A percentile compares a stretch with the other conserved stretches of the same genome.
These are phyloP conservation scores for Cinnamomum micranthum DNA, from an alignment of 164 flowering plant species.

Conservation along the genomic window DNA sequence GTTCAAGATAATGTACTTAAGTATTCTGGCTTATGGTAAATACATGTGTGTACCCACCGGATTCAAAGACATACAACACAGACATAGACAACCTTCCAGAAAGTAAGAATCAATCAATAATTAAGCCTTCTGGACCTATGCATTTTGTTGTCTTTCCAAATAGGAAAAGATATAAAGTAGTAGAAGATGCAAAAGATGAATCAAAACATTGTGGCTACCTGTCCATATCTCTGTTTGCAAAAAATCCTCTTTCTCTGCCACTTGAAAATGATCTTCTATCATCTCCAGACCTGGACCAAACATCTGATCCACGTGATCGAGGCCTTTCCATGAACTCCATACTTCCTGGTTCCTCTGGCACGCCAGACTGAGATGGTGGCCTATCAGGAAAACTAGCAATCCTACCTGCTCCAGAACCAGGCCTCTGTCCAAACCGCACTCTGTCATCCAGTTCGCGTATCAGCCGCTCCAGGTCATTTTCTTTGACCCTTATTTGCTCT, in stretches of 20 bases:
- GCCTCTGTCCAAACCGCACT: slow-evolving; percentile 39
- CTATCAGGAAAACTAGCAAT: slow-evolving; percentile 13
- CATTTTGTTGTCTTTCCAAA: background rate
- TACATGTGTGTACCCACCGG: background rate
- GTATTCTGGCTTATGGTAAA: background rate
- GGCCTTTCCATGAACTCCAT: slow-evolving; percentile 55
- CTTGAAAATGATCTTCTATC: slow-evolving; percentile 52
- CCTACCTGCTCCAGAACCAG: slow-evolving; percentile 32
- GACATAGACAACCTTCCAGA: background rate
- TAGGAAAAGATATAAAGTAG: background rate
- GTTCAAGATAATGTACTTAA: too few relatives aligned
- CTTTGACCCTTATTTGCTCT: slow-evolving; percentile 16
- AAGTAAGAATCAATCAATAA: background rate
- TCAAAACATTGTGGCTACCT: slow-evolving; percentile 29
- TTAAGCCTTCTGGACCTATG: background rate
- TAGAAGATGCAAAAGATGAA: background rate
- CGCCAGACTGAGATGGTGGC: slow-evolving; percentile 65
- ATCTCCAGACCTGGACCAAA: slow-evolving; percentile 51
- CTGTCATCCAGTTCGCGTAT: slow-evolving; percentile 55
- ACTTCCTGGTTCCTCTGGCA: slow-evolving; percentile 52
- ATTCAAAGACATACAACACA: background rate
- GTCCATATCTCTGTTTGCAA: slow-evolving; percentile 28
- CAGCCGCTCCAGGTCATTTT: slow-evolving; percentile 34
- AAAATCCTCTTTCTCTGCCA: slow-evolving; percentile 50
- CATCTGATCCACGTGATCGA: slow-evolving; percentile 56